Evolutionary conservation across 805 yeast genomes (phyloP).

Genomic region (Wickerhamiella nectarea): DNA sequence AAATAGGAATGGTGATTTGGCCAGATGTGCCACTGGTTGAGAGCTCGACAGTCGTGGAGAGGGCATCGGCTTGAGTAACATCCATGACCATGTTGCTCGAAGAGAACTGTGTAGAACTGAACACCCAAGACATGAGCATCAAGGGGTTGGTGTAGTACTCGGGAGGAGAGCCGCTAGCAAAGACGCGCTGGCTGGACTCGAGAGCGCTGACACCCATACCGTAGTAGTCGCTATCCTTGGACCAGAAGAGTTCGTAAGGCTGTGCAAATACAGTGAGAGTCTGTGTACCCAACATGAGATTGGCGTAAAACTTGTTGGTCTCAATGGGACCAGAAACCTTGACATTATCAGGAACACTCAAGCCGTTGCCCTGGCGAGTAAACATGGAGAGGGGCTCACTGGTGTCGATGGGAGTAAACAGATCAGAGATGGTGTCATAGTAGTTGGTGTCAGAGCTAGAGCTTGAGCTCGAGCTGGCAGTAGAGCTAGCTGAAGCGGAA

Average conservation of each 20-base stretch:
- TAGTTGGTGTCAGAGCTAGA: conserved; percentile 12
- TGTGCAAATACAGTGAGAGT: conserved; percentile 43
- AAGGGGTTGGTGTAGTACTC: conserved; percentile 42
- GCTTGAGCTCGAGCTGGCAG: conserved; percentile 10
- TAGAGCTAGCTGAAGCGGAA: conserved; percentile 10
- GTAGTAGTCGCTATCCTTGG: conserved; percentile 29
- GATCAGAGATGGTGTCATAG: conserved; percentile 25
- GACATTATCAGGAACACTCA: conserved; percentile 36
- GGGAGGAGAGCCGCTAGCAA: conserved; percentile 30
- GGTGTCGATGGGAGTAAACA: conserved; percentile 39
- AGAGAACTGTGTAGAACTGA: conserved; percentile 39
- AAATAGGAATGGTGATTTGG: conserved; percentile 42
- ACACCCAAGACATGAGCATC: conserved; percentile 37
- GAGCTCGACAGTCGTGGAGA: conserved; percentile 36
- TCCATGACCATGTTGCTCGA: conserved; percentile 29
- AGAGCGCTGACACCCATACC: conserved; percentile 57
- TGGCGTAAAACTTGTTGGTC: conserved; percentile 68
- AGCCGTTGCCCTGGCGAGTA: conserved; percentile 32
- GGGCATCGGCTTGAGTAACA: conserved; percentile 35
- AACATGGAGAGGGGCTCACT: conserved; percentile 35
- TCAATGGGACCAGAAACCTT: conserved; percentile 36
- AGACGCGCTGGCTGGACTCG: conserved; percentile 31
- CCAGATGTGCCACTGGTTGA: conserved; percentile 21
- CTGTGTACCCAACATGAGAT: conserved; percentile 45
- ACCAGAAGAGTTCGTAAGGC: conserved; percentile 55